Evolutionary conservation across 129 eudicot genomes (phyloP), one percentile per base, ranked within the genome.

Genomic region (Flaveria sonorensis): DNA sequence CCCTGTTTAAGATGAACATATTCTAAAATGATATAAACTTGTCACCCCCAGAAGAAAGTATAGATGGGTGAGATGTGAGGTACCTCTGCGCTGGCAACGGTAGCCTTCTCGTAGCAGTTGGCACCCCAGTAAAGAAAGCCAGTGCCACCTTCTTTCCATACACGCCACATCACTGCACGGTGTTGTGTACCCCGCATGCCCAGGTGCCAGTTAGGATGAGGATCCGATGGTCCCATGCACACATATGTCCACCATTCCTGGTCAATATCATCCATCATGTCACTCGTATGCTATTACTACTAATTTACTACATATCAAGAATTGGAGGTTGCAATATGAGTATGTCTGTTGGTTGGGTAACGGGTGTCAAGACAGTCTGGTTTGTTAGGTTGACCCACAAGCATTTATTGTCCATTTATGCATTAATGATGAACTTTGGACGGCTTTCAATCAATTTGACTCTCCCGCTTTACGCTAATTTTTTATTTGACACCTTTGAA

Each of bases 181-280:
- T 94, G 98, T 69, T 94, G 98, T 30, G 98, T 91, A 26, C 98
- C 98, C 75, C 98, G 87, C 98, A 94, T 94, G 46, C 98, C 98
- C 73, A 94, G 78, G 88, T 94, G 98, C 98, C 98, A 94, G 83
- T 94, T 94, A 52, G 98, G 98, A 80, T 91, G 98, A 79, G 98
- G 98, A 88, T 94, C 98, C 32, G 97, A 83, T 73, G 98, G 98
- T 50, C 89, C 98, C 93, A 94, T 81, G 85, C 98, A 94, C 72
- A 94, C 98, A 72, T 94, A 94, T 46, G 98, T 94, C 98, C 98
- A 94, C 98, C 98, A 94, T 81, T 94, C 98, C 98, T 93, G 82
- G 81, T 69, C 64, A 50, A 78, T 23, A 75, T 19, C 4, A 81
- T 32, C 55, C 16, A 78, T 53, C 11, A 77, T 10, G 19, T 68